phyloP scores from a whole-genome alignment of 768 basidiomycete genomes.

The Mrakia gelida region DNA sequence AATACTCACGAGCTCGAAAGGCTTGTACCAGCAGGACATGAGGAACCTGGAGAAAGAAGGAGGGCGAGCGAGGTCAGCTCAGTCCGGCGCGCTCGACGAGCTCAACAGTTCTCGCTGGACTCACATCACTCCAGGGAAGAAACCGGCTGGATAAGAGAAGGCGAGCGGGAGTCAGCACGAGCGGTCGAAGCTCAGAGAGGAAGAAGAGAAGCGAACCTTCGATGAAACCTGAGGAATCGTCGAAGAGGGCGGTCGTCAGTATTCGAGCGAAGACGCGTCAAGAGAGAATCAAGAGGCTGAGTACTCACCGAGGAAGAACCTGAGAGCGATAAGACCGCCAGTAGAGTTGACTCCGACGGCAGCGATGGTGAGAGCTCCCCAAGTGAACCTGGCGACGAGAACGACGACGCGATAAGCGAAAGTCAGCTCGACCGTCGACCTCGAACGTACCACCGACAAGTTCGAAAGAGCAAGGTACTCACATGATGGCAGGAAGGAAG shows the following conservation, averaged over 20 bases:
- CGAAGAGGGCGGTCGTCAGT: background rate
- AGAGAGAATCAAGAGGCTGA: too few species aligned
- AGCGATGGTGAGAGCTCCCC: background rate
- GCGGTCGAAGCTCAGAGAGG: background rate
- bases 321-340: constrained; percentile 1
- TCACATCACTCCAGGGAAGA: constrained; percentile 24
- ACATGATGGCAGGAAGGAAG: constrained; percentile 9
- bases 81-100: background rate
- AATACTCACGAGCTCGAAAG: constrained; percentile 40
- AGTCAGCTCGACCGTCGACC: too few species aligned
- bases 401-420: background rate
- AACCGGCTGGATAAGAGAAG: constrained; percentile 39
- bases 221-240: background rate
- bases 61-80: constrained; percentile 29
- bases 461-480: too few species aligned
- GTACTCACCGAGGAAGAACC: constrained; percentile 35
- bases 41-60: constrained; percentile 32
- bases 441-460: too few species aligned
- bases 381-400: background rate
- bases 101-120: background rate
- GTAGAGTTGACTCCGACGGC: background rate
- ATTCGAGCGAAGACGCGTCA: too few species aligned
- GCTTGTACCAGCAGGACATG: constrained; percentile 38
- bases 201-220: too few species aligned
- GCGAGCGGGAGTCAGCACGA: background rate